Evolutionary conservation across 2,329 filamentous ascomycete genomes (phyloP), one percentile per base, ranked within the genome.

Genomic region (Pezicula neosporulosa): DNA sequence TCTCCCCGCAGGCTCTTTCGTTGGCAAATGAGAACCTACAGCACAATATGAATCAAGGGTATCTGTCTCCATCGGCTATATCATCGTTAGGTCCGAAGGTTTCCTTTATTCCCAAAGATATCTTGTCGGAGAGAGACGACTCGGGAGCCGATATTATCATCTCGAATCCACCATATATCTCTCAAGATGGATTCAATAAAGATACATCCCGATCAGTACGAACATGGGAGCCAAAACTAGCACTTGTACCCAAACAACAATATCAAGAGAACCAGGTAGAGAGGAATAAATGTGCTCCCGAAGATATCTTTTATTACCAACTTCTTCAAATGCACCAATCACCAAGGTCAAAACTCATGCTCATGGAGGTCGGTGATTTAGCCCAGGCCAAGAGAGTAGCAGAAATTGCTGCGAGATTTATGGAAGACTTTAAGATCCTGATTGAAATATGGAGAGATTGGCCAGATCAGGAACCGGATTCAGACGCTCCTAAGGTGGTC

Each of bases 141-240:
- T 27, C 27, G 5, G 36, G 44, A 10, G 56, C 51, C 42, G 62
- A 67, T 52, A 71, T 97, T 4, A 70, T 99, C 1, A 80, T 94
- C 35, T 88, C 88, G 1, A 99, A 99, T 63, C 94, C 94, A 15
- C 94, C 94, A 0, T 97, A 97, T 66, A 86, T 97, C 47, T 95
- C 91, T 2, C 56, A 67, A 3, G 12, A 47, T 7, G 81, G 80
- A 7, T 91, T 89, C 62, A 69, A 76, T 37, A 77, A 70, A 37
- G 80, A 81, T 16, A 91, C 87, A 1, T 75, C 78, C 1, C 80
- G 84, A 24, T 93, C 89, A 12, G 93, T 97, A 28, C 81, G 90
- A 15, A 83, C 83, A 43, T 90, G 83, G 65, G 94, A 99, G 69
- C 94, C 94, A 3, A 81, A 74, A 56, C 70, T 89, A 12, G 94